Evolutionary conservation across 257 asterid genomes (phyloP).

Genomic region (Rhazya stricta): DNA sequence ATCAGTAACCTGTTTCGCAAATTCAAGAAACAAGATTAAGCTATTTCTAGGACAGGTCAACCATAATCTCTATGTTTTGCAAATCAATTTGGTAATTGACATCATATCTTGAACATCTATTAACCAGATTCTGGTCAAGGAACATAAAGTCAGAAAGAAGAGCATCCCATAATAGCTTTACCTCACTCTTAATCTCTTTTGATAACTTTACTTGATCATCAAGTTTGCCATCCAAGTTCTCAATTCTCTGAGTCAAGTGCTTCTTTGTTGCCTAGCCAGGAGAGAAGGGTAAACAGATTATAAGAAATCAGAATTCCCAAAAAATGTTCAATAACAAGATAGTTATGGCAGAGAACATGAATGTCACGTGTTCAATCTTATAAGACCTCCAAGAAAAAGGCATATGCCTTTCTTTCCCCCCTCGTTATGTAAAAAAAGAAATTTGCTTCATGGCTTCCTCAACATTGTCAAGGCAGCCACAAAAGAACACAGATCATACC

Average conservation of each 20-base stretch:
- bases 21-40: not conserved
- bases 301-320: not conserved
- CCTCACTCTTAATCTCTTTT: slow-evolving; percentile 67
- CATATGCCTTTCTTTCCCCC: not conserved
- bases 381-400: not conserved
- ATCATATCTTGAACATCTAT: not conserved
- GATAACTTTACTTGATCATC: slow-evolving; percentile 88
- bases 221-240: slow-evolving; percentile 81
- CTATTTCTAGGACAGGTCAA: not conserved
- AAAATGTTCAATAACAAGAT: not conserved
- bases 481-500: not conserved
- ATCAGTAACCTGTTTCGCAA: slow-evolving; percentile 47
- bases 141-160: not conserved
- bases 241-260: slow-evolving; percentile 91
- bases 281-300: slow-evolving; percentile 12
- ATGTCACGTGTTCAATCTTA: not conserved
- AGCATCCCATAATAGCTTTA: slow-evolving; percentile 16
- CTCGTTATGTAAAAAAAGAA: not conserved
- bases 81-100: not conserved
- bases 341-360: not conserved
- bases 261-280: slow-evolving; percentile 65
- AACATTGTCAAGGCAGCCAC: not conserved
- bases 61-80: not conserved
- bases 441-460: not conserved
- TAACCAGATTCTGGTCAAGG: not conserved